Percentiles rank a stretch among this genome's conserved stretches.
Conservation (phyloP, 2,329 filamentous ascomycete species). For the Aspergillus hortae region DNA sequence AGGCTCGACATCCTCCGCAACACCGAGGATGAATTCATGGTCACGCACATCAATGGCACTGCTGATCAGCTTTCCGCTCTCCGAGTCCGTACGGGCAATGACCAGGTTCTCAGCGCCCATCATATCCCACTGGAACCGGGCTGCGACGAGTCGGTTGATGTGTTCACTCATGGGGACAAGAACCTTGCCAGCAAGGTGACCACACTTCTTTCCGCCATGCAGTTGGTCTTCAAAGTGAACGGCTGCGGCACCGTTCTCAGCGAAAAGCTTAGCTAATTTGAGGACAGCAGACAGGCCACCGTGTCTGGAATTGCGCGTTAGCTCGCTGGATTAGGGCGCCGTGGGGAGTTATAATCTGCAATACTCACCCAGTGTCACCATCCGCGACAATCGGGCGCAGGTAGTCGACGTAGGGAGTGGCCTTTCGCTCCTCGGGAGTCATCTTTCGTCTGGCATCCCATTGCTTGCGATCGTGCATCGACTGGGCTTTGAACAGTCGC, state of each 20-base stretch:
- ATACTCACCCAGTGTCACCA: slow-evolving; percentile 72
- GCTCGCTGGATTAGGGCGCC: background rate
- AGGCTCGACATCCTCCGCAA: slow-evolving; percentile 73
- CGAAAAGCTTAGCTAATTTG: slow-evolving; percentile 95
- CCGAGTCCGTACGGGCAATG: slow-evolving; percentile 91
- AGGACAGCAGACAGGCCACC: slow-evolving; percentile 89
- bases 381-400: slow-evolving; percentile 93
- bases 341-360: background rate
- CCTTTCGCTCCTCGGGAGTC: slow-evolving; percentile 66
- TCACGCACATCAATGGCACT: slow-evolving; percentile 91
- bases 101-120: slow-evolving; percentile 96
- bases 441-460: slow-evolving; percentile 82
- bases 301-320: slow-evolving; percentile 52
- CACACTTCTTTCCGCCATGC: slow-evolving; percentile 97
- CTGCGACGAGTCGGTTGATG: slow-evolving; percentile 88
- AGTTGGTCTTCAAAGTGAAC: slow-evolving; percentile 98
- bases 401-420: slow-evolving; percentile 84
- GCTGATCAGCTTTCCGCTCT: slow-evolving; percentile 85
- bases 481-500: slow-evolving; percentile 91
- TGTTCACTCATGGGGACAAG: slow-evolving; percentile 91
- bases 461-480: slow-evolving; percentile 93
- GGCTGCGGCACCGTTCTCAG: slow-evolving; percentile 91
- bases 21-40: slow-evolving; percentile 93
- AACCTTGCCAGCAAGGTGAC: slow-evolving; percentile 93
- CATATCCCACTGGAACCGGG: slow-evolving; percentile 95